Conservation (phyloP, 2,329 filamentous ascomycete species). For the Colletotrichum endophyticum region DNA sequence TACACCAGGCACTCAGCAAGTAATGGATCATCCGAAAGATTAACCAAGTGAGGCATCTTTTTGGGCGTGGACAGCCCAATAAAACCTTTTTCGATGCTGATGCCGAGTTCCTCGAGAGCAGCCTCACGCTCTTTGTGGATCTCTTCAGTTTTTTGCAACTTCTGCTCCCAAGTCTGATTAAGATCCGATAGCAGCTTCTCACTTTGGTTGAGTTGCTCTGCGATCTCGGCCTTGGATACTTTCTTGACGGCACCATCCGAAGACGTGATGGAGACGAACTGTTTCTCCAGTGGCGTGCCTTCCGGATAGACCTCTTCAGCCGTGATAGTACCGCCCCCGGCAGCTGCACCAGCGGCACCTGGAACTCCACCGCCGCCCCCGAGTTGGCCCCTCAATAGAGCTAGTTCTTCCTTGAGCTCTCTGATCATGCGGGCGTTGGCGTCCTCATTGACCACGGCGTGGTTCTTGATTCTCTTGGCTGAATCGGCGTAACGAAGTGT, state of each 20-base stretch:
- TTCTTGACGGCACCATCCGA: constrained; percentile 88
- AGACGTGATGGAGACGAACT: constrained; percentile 93
- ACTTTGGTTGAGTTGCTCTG: constrained; percentile 92
- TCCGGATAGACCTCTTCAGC: constrained; percentile 88
- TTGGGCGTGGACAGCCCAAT: constrained; percentile 95
- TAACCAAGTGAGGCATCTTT: constrained; percentile 99
- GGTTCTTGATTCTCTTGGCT: constrained; percentile 99
- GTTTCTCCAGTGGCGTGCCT: constrained; percentile 90
- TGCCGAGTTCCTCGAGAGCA: constrained; percentile 93
- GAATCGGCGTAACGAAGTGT: constrained; percentile 96
- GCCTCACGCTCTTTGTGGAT: constrained; percentile 98
- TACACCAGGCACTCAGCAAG: constrained; percentile 96
- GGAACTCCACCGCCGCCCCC: constrained; percentile 55
- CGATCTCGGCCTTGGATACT: constrained; percentile 97
- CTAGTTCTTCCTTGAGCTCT: constrained; percentile 93
- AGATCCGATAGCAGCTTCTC: constrained; percentile 96
- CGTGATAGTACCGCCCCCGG: constrained; percentile 53
- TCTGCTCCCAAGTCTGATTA: constrained; percentile 99
- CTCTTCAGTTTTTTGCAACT: constrained; percentile 90
- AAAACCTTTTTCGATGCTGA: constrained; percentile 98
- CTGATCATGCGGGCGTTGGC: constrained; percentile 98
- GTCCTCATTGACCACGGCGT: constrained; percentile 98
- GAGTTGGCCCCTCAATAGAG: constrained; percentile 85
- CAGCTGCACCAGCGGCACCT: constrained; percentile 42
- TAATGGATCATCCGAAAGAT: constrained; percentile 92